Base-by-base conservation (phyloP, 2,329 filamentous ascomycete genomes). In the Alternaria arbusti region DNA sequence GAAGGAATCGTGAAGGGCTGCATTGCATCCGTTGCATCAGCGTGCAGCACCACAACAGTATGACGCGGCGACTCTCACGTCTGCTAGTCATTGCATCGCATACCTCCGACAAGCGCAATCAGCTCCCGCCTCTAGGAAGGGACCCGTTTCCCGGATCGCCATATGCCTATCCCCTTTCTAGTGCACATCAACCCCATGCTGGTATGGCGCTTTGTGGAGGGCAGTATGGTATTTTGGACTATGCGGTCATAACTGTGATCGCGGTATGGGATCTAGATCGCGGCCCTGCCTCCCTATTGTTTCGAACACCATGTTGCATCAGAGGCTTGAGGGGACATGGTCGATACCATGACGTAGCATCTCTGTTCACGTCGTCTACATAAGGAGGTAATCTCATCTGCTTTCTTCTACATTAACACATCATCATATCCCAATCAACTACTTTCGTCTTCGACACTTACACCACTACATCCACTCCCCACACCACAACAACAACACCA, bases 221-320 rank as follows among this genome's bases (percentile, higher is more conserved):
- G 57, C n/a, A 40, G 10, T 23, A 44, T 57, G 28, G 30, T n/a
- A 22, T 15, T 46, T 44, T 59, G 36, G 57, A 57, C 65, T 49
- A 72, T 74, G 70, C 46, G 73, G 70, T 74, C 72, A 74, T 70
- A 49, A 58, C 57, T 36, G 56, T 22, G 61, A 64, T 63, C 28
- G 28, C 22, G 47, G 15, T 40, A 30, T 62, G 28, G 45, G 20
- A 30, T 59, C 49, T 25, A 25, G 28, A 46, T 56, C 40, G 59
- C 47, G 22, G 12, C 20, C 26, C 17, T 25, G n/a, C 32, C 36
- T 49, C 30, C 9, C 13, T 36, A 32, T 20, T 11, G 26, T 57
- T 23, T 44, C 17, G 20, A 20, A 22, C 12, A 10, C 11, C 8
- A 6, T 52, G 40, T 59, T n/a, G 43, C 28, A 59, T 30, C 47